These are phyloP conservation scores for Phytophthora sp. DNA, from an alignment of 352 stramenopile species.

Conservation along the genomic window DNA sequence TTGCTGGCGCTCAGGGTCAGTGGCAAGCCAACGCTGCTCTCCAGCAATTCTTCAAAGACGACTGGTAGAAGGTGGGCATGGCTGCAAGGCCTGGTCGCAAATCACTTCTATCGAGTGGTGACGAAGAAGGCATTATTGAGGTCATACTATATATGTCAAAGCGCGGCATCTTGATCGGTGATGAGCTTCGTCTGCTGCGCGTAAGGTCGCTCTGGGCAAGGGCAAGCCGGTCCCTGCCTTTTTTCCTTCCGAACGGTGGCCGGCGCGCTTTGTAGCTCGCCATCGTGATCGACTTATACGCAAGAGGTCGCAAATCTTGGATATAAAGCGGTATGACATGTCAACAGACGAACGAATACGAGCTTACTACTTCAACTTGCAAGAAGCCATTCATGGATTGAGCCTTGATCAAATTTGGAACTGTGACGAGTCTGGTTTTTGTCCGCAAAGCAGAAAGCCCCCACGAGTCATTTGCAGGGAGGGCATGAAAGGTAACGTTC, in stretches of 20 bases:
- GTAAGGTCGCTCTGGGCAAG: background rate
- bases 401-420: background rate
- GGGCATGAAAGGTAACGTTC: background rate
- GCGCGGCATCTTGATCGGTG: background rate
- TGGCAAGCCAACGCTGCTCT: too few relatives aligned
- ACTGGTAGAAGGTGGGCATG: too few relatives aligned
- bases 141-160: background rate
- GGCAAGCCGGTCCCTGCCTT: background rate
- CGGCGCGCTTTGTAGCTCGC: background rate
- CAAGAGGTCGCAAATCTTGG: background rate
- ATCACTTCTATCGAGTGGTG: too few relatives aligned
- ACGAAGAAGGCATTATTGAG: background rate
- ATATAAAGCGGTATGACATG: background rate
- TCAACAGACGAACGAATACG: background rate
- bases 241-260: background rate
- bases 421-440: slow-evolving; percentile 1
- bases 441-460: background rate
- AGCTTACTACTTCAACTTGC: background rate
- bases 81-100: too few relatives aligned
- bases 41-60: too few relatives aligned
- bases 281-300: background rate
- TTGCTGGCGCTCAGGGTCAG: too few relatives aligned
- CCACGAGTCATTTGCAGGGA: background rate
- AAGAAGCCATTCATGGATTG: background rate
- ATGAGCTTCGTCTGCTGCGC: background rate